Conservation (phyloP, 176 grass and related monocot species). For the Puya raimondii region DNA sequence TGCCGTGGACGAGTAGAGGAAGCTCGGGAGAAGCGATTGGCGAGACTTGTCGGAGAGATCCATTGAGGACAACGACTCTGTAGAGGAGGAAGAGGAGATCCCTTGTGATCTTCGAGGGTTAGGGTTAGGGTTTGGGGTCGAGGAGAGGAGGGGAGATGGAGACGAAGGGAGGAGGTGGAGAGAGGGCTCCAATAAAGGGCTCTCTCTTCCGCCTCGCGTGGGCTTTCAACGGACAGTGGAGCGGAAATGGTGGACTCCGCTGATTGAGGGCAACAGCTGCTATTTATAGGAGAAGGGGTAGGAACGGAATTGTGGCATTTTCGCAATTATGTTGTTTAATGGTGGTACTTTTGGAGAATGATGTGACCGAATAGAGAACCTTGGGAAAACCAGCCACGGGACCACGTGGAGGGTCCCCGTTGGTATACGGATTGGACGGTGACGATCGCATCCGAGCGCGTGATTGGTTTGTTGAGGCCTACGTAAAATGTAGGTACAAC, state of each 20-base stretch:
- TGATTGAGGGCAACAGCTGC: background rate
- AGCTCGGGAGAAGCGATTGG: constrained; percentile 51
- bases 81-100: background rate
- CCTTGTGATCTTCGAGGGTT: background rate
- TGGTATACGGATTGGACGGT: background rate
- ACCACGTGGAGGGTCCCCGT: background rate
- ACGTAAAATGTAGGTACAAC: no score
- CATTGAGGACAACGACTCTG: background rate
- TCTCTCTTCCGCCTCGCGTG: background rate
- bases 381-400: background rate
- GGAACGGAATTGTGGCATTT: background rate
- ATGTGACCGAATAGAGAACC: background rate
- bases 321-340: background rate
- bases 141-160: background rate
- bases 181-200: background rate
- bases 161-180: background rate
- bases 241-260: background rate
- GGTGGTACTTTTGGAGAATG: background rate
- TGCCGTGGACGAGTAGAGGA: constrained; percentile 34
- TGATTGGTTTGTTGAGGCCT: background rate
- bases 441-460: background rate
- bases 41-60: constrained; percentile 34
- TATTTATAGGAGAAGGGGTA: background rate
- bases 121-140: background rate
- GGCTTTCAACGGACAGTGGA: background rate